Evolutionary conservation across 129 eudicot species (phyloP).

Genomic region (Flaveria bidentis): DNA sequence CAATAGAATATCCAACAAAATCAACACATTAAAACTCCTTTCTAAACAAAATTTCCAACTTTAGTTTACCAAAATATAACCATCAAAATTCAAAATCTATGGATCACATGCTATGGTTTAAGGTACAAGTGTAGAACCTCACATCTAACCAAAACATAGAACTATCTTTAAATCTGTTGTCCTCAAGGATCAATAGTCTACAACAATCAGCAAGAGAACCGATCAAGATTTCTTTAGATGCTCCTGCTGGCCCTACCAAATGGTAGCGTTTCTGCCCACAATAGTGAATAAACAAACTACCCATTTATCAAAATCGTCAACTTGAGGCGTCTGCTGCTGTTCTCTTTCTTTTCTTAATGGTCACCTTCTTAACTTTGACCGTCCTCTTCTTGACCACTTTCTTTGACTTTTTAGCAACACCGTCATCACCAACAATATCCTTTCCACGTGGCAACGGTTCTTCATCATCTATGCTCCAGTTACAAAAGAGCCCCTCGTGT

Average conservation of each 20-base stretch:
- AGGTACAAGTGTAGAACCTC: neutral
- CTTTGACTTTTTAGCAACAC: constrained; percentile 56
- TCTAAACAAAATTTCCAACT: constrained; percentile 1
- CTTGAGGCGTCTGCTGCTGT: neutral
- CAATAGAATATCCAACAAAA: no score
- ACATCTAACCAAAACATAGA: neutral
- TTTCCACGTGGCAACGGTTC: constrained; percentile 75
- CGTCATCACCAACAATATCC: constrained; percentile 33
- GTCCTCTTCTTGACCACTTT: constrained; percentile 53
- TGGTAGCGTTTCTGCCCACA: neutral
- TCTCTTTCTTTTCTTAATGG: constrained; percentile 42
- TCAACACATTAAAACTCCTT: no score
- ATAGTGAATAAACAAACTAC: neutral
- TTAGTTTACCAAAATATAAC: neutral
- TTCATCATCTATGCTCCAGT: constrained; percentile 69
- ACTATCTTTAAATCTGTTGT: neutral
- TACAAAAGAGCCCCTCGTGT: constrained; percentile 69
- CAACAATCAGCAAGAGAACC: constrained; percentile 7
- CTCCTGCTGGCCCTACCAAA: neutral
- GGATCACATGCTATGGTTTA: neutral
- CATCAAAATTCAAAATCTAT: neutral
- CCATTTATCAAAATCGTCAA: neutral
- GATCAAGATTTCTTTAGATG: constrained; percentile 14
- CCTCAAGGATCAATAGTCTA: neutral
- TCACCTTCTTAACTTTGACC: constrained; percentile 46